A percentile compares a stretch with the other conserved stretches of the same genome.
Conservation (phyloP, 371 early-diverging fungal species). For the Smittium culicis region DNA sequence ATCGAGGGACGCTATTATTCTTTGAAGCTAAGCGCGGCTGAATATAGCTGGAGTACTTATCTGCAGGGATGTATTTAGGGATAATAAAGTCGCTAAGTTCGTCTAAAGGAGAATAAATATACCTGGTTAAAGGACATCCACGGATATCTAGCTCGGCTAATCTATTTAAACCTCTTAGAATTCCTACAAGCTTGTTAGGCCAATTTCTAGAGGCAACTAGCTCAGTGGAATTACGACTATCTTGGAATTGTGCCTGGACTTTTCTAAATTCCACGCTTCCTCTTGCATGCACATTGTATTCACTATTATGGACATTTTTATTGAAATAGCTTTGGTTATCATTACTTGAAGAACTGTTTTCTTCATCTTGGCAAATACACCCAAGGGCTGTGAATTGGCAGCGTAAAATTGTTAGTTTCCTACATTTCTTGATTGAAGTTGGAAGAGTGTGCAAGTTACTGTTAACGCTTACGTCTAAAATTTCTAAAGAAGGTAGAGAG, state of each 20-base stretch:
- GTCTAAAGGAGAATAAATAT: constrained; percentile 9
- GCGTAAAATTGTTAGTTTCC: constrained; percentile 22
- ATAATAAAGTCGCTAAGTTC: neutral
- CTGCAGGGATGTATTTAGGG: neutral
- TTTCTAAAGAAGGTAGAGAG: constrained; percentile 21
- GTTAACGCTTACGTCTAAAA: constrained; percentile 29
- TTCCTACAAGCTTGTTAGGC: neutral
- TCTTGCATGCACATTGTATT: neutral
- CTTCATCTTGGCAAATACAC: neutral
- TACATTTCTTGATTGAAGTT: constrained; percentile 17
- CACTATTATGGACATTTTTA: neutral
- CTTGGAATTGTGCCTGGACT: neutral
- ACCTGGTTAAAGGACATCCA: constrained; percentile 6
- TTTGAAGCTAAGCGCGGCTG: neutral
- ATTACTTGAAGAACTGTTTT: neutral
- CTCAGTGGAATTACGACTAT: neutral
- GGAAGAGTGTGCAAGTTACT: constrained; percentile 17
- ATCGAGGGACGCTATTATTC: neutral
- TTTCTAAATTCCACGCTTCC: neutral
- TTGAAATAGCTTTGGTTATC: neutral
- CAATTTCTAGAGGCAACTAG: neutral
- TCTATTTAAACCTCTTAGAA: neutral
- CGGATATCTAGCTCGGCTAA: constrained; percentile 9
- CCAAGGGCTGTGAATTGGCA: constrained; percentile 28
- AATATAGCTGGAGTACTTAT: neutral